phyloP scores from a whole-genome alignment of 2,329 filamentous ascomycete genomes.

The Sarocladium strictum region DNA sequence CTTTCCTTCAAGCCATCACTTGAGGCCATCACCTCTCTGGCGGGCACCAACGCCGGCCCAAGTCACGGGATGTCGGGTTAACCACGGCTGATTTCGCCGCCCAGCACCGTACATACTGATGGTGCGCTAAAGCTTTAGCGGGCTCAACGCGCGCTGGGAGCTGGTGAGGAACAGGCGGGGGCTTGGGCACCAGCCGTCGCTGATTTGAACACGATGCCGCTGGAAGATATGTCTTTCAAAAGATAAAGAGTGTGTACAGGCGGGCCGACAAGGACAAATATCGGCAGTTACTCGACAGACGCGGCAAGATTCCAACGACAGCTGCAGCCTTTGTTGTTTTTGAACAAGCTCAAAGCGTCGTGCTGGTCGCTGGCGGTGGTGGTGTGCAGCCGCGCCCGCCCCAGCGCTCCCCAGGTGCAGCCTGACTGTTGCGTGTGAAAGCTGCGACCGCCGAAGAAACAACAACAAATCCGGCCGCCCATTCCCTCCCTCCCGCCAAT shows the following conservation, averaged over 20 bases:
- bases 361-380: neutral
- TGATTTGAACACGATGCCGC: neutral
- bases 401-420: neutral
- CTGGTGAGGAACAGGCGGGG: constrained; percentile 2
- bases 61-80: constrained; percentile 2
- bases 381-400: constrained; percentile 6
- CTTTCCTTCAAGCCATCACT: neutral
- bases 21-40: neutral
- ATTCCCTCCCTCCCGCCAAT: constrained; percentile 8
- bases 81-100: neutral
- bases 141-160: neutral
- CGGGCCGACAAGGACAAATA: too few species aligned
- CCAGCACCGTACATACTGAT: neutral
- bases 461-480: constrained; percentile 10
- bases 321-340: neutral
- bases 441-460: constrained; percentile 8
- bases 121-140: neutral
- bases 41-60: neutral
- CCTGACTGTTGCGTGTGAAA: neutral
- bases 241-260: too few species aligned
- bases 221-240: neutral
- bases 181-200: neutral
- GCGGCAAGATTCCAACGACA: neutral
- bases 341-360: neutral
- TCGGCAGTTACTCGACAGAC: too few species aligned